These are phyloP conservation scores for Sclerospora graminicola DNA, from an alignment of 352 stramenopile genomes.

Conservation along the genomic window DNA sequence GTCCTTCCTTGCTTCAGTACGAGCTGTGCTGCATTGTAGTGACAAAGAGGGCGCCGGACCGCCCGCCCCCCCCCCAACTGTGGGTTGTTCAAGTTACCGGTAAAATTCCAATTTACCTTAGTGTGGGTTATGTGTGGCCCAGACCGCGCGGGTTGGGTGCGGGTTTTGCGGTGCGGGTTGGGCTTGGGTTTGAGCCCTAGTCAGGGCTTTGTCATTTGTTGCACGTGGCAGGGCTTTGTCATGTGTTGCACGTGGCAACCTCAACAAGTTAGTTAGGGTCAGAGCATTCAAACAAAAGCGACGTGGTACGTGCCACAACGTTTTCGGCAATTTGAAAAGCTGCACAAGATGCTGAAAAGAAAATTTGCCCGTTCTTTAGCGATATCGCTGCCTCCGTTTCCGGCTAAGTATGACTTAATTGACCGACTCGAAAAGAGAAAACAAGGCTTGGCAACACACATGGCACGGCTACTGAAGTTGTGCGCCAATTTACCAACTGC, in stretches of 20 bases:
- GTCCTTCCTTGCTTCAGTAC: no score
- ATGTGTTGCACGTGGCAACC: constrained; percentile 27
- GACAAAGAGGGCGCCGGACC: no score
- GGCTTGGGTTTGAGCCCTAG: no score
- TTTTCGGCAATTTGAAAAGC: constrained; percentile 32
- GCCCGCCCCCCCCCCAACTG: no score
- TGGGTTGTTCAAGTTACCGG: no score
- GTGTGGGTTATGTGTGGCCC: no score
- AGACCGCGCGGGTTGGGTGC: no score
- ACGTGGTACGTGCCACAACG: constrained; percentile 36
- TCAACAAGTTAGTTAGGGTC: not conserved
- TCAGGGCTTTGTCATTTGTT: no score
- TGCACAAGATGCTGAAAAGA: constrained; percentile 25
- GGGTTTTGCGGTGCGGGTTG: no score
- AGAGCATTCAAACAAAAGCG: constrained; percentile 2
- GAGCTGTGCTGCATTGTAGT: no score
- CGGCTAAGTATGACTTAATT: constrained; percentile 28
- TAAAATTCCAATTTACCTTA: no score
- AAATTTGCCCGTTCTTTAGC: constrained; percentile 12
- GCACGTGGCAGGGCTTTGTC: constrained; percentile 32
- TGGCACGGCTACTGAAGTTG: constrained; percentile 24
- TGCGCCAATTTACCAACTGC: constrained; percentile 20
- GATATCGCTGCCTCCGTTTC: constrained; percentile 22
- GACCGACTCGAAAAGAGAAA: constrained; percentile 26
- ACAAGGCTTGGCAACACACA: constrained; percentile 21